Evolutionary conservation across 441 rosid species (phyloP), one percentile per base, ranked within the genome.

Genomic region (Aquilaria agallochum): DNA sequence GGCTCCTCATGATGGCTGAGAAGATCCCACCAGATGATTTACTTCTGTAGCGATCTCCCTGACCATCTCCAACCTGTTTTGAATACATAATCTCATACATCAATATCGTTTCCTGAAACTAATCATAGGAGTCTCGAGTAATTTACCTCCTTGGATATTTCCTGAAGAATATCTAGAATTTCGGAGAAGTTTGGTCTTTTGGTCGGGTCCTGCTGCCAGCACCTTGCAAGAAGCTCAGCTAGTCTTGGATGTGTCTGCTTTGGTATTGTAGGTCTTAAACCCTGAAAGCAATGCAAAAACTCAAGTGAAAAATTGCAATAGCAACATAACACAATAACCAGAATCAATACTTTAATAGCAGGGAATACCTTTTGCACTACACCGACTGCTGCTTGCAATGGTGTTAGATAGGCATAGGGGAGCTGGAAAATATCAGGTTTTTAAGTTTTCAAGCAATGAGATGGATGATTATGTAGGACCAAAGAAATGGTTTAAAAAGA

Each of bases 341-440:
- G 27, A 20, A 20, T 20, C 27, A 20, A 20, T 20, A 20, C 27
- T 20, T 20, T 20, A 20, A 20, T 1, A 20, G 27, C 27, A 20
- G 27, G 27, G 2, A 40, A 50, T 76, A 90, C 98, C 94, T 87
- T 92, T 75, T 90, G 98, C 71, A 92, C 98, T 68, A 92, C 98
- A 14, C 98, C 96, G 9, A 90, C 93, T 45, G 99, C 98, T 46
- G 98, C 97, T 83, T 92, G 98, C 68, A 95, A 69, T 56, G 96
- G 99, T 65, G 96, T 88, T 68, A 90, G 65, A 77, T 68, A 64
- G 9, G 92, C 56, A 66, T 95, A 92, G 40, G 98, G 95, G 36
- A 92, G 85, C 99, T 92, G 91, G 50, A 14, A 9, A 30, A 68
- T 27, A 40, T 50, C 48, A 5, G 11, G 13, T 50, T 27, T 55